Base-by-base conservation (phyloP, 306 rosid genomes). In the Medicago arabica region DNA sequence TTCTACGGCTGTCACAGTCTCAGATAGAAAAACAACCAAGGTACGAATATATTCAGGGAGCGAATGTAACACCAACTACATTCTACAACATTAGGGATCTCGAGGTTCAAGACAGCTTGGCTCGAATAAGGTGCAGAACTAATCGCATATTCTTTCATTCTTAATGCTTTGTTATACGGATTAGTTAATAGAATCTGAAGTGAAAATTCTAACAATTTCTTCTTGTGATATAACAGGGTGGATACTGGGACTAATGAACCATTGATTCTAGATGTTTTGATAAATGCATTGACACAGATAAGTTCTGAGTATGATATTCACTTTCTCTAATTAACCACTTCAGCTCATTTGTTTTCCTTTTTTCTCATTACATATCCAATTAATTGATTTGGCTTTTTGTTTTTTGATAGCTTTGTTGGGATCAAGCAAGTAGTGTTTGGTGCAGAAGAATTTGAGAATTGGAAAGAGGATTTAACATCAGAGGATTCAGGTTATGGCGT, bases 11-110 rank as follows among this genome's bases (percentile, higher is more conserved):
- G 65, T 92, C 97, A 75, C 97, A 94, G 40, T 86, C 95, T 78
- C 88, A 84, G 8, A 19, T 86, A 65, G 97, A 90, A 31, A 88
- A 89, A 71, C 86, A 88, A 69, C 98, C 97, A 23, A 86, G 79
- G 81, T 94, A 92, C 16, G 95, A 94, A 81, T 83, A 72, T 59
- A 87, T 85, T 79, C 88, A 90, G 73, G 98, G 96, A 76, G 95
- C 93, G 62, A 94, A 91, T 78, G 91, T 88, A 40, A 84, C 85
- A 13, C 95, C 96, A 61, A 83, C 92, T 71, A 81, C 93, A 38
- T 94, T 94, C 84, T 92, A 88, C 85, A 94, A 92, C 83, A 86
- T 92, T 23, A 97, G 98, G 76, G 96, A 95, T 87, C 89, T 92
- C 75, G 97, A 95, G 84, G 78, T 95, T 82, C 98, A 95, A 77